Conservation (phyloP, 202 grass and related monocot species). For the Zoysia matrella region DNA sequence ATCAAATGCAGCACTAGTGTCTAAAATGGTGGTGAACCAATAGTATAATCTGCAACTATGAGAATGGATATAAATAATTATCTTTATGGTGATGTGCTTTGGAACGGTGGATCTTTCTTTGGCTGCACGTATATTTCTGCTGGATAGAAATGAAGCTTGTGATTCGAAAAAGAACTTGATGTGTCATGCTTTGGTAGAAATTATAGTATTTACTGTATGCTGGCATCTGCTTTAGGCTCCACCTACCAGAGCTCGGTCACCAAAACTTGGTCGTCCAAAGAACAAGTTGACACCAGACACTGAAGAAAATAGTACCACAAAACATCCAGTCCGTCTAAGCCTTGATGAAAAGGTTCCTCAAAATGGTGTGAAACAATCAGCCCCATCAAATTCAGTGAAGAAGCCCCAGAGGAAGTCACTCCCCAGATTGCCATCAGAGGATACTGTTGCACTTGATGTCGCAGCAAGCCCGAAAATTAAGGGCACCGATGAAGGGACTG, state of each 20-base stretch:
- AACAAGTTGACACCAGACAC: conserved; percentile 45
- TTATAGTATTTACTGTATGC: neutral
- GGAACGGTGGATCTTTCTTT: neutral
- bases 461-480: neutral
- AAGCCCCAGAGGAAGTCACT: conserved; percentile 64
- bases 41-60: neutral
- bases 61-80: conserved; percentile 8
- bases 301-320: conserved; percentile 42
- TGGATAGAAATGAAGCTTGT: conserved; percentile 3
- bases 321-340: conserved; percentile 35
- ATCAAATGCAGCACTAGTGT: neutral
- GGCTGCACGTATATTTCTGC: neutral
- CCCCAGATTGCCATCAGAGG: conserved; percentile 60
- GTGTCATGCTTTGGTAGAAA: neutral
- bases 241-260: conserved; percentile 64
- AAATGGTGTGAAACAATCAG: conserved; percentile 46
- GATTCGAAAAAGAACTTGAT: neutral
- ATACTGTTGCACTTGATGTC: conserved; percentile 35
- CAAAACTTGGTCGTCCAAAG: conserved; percentile 70
- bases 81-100: conserved; percentile 3
- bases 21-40: neutral
- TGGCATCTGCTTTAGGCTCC: conserved; percentile 50
- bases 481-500: conserved; percentile 5
- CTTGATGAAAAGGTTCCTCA: conserved; percentile 54
- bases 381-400: conserved; percentile 37